Evolutionary conservation across 306 rosid species (phyloP).

Genomic region (Prunus padus): DNA sequence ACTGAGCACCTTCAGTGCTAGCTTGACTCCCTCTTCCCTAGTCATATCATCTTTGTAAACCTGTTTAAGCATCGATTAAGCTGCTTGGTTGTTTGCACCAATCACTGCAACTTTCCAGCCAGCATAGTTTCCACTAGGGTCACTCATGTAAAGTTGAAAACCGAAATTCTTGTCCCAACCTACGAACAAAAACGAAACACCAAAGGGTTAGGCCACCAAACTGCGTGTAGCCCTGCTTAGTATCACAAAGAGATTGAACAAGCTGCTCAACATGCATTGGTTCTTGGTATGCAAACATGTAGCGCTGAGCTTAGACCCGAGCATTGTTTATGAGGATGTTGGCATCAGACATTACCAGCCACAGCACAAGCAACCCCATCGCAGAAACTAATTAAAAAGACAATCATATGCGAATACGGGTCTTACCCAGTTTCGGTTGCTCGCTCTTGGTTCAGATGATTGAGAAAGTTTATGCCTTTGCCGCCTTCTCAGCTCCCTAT

Average conservation of each 20-base stretch:
- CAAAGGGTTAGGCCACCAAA: conserved; percentile 45
- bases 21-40: conserved; percentile 41
- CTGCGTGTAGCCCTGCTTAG: conserved; percentile 42
- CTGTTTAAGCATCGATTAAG: conserved; percentile 42
- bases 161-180: conserved; percentile 43
- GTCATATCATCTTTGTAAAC: conserved; percentile 40
- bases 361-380: conserved; percentile 33
- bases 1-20: conserved; percentile 47
- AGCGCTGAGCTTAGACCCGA: conserved; percentile 39
- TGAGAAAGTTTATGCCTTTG: not conserved
- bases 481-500: too few species aligned
- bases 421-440: not conserved
- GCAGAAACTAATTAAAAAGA: not conserved
- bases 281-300: conserved; percentile 37
- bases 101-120: conserved; percentile 44
- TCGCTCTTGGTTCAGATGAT: not conserved
- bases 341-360: conserved; percentile 49
- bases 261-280: conserved; percentile 44
- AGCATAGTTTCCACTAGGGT: conserved; percentile 44
- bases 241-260: conserved; percentile 43
- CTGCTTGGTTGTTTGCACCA: conserved; percentile 47
- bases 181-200: conserved; percentile 40
- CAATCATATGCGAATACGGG: not conserved
- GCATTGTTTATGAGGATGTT: conserved; percentile 42
- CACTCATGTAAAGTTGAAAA: conserved; percentile 44